Percentiles rank a stretch among this genome's conserved stretches.
Conservation (phyloP, 2,329 filamentous ascomycete species). For the Aspergillus ochraceoroseus region DNA sequence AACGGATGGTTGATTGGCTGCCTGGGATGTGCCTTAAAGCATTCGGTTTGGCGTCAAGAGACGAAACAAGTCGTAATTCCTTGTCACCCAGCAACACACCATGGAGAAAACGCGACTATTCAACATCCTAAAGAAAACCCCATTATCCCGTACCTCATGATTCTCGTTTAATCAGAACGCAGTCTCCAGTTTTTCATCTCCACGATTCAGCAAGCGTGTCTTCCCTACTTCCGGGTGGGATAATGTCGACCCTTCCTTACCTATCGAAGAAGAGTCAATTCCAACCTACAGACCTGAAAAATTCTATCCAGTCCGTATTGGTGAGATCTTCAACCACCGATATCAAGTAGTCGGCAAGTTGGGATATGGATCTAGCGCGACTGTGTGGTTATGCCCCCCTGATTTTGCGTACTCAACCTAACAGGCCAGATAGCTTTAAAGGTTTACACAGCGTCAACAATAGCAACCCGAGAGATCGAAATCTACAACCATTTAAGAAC, state of each 20-base stretch:
- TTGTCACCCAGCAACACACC: too few species aligned
- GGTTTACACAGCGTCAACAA: slow-evolving; percentile 15
- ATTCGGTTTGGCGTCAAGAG: too few species aligned
- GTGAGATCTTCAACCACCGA: slow-evolving; percentile 12
- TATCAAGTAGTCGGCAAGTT: slow-evolving; percentile 15
- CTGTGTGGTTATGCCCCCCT: slow-evolving; percentile 13
- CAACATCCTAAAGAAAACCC: too few species aligned
- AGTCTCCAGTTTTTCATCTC: too few species aligned
- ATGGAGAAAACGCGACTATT: too few species aligned
- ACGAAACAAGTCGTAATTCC: too few species aligned
- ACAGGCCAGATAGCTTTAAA: slow-evolving; percentile 15
- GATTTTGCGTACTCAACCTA: slow-evolving; percentile 7
- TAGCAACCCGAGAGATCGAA: slow-evolving; percentile 20
- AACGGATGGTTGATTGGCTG: too few species aligned
- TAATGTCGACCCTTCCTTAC: neutral
- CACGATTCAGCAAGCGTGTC: neutral
- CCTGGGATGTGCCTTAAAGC: too few species aligned
- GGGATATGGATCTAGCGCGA: slow-evolving; percentile 14
- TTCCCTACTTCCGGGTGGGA: slow-evolving; percentile 7
- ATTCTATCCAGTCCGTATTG: slow-evolving; percentile 13
- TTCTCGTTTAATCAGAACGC: too few species aligned
- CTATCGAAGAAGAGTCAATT: slow-evolving; percentile 7
- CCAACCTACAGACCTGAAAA: slow-evolving; percentile 9
- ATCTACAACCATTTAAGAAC: slow-evolving; percentile 26
- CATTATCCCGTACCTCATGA: too few species aligned